Evolutionary conservation across 2,329 filamentous ascomycete species (phyloP), one percentile per base, ranked within the genome.

Genomic region (Trichoderma sp.): DNA sequence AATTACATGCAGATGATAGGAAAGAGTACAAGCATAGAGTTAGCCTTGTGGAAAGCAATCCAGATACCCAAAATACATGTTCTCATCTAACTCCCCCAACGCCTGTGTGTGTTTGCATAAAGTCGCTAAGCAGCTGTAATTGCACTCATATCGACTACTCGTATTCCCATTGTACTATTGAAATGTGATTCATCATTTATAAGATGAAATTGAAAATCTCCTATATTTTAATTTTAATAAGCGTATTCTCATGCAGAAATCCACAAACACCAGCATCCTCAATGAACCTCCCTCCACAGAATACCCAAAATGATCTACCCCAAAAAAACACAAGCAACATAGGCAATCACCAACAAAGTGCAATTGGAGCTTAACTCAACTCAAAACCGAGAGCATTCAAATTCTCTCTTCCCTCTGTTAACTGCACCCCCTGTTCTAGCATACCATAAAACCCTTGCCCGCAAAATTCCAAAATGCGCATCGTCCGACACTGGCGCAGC

Each of bases 401-500:
- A 15, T 3, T 53, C 47, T 56, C 11, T 6, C 12, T 18, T 28
- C 24, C 3, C 24, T 28, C n/a, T 6, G 1, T 28, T 60, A 58
- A 6, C 18, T 4, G 2, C 18, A 3, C n/a, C 32, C 57, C 57
- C n/a, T 60, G 30, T 7, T 4, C 30, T 3, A 68, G 15, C 39
- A 43, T 43, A 43, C 7, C 39, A 67, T 30, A 14, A 56, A 56
- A 18, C 28, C 64, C 64, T 32, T 39, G 28, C n/a, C 12, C 34
- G 24, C 56, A 12, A 36, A 32, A 15, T 36, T 7, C 39, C 39
- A 43, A 62, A 24, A 51, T 21, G 18, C 28, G 34, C 11, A 39
- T 63, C 58, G 43, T 53, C 67, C 21, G 39, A 36, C 57, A 21
- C 57, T 62, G 57, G 57, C 43, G 67, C 67, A 68, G 32, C 34